A percentile compares a stretch with the other conserved stretches of the same genome.
Evolutionary conservation across 164 flowering plant genomes (phyloP).

Genomic region (Sextonia rubra): DNA sequence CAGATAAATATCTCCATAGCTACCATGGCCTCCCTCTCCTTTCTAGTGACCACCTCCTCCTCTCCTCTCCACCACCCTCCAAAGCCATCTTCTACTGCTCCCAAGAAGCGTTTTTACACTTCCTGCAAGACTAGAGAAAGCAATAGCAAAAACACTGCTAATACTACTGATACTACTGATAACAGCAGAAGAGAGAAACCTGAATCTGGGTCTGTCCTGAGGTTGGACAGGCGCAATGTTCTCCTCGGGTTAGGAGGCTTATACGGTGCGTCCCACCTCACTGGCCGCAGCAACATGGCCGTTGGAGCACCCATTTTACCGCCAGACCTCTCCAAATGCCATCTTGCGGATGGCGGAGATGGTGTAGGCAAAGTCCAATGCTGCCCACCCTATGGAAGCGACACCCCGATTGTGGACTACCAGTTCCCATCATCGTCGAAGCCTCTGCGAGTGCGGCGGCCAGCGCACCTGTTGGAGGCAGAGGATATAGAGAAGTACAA

Average conservation of each 20-base stretch:
- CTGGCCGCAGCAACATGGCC: neutral
- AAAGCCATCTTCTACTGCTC: too few species aligned
- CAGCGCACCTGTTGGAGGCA: neutral
- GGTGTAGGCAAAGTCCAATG: neutral
- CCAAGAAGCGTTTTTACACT: too few species aligned
- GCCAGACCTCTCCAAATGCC: neutral
- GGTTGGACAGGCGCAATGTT: constrained; percentile 1
- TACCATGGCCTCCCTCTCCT: too few species aligned
- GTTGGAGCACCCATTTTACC: neutral
- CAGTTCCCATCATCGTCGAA: neutral
- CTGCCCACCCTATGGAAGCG: neutral
- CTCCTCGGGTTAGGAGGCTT: constrained; percentile 6
- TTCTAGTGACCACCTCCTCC: too few species aligned
- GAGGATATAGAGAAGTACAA: neutral
- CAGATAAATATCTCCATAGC: too few species aligned
- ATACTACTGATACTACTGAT: neutral
- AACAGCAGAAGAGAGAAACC: neutral
- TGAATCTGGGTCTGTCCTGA: neutral
- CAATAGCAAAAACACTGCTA: neutral
- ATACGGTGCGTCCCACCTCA: neutral
- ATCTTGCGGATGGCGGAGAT: neutral
- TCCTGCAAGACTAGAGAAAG: too few species aligned
- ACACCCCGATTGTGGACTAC: neutral
- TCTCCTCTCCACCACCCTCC: too few species aligned
- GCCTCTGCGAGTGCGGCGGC: neutral